Evolutionary conservation across 768 basidiomycete species (phyloP), one percentile per base, ranked within the genome.

Genomic region (Amanita molliuscula): DNA sequence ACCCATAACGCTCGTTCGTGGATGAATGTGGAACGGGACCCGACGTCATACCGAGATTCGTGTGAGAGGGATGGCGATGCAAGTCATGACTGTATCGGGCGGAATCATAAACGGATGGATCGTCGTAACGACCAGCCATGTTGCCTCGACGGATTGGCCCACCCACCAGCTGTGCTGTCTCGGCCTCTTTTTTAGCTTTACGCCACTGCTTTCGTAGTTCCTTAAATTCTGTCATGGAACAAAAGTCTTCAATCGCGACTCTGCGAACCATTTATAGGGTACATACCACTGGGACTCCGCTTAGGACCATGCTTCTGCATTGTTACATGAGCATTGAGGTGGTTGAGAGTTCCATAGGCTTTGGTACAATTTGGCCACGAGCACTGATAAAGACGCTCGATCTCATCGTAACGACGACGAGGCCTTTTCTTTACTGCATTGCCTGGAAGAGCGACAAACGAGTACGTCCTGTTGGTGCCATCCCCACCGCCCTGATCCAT

Each of bases 191-290:
- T 72, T 94, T 96, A 56, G 82, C 78, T 70, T 90, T 90, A 36
- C 93, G 82, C 93, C 95, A 96, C 58, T 87, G 85, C 65, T 94
- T 97, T 50, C 95, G 83, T 59, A 97, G 80, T 62, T 98, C 95
- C 61, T 95, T 97, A 76, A 98, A 99, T 72, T 98, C 95, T 97
- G 68, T 21, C 28, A 41, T 55, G 51, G 42, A 51, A 54, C n/a
- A n/a, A 51, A 34, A 36, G 31, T 43, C 33, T 44, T 53, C 44
- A 58, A 59, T 59, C 52, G 57, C 50, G 47, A 54, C 42, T 51
- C 37, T 54, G 33, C 48, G 44, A 18, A 28, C 18, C 43, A 18
- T 11, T 5, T 47, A 29, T 35, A 1, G 35, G 53, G 53, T 31
- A 62, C 87, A 67, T 59, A 95, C 95, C 94, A 50, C 79, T 79